These are phyloP conservation scores for Apophysomyces ossiformis DNA, from an alignment of 371 early-diverging fungal genomes.

Conservation along the genomic window DNA sequence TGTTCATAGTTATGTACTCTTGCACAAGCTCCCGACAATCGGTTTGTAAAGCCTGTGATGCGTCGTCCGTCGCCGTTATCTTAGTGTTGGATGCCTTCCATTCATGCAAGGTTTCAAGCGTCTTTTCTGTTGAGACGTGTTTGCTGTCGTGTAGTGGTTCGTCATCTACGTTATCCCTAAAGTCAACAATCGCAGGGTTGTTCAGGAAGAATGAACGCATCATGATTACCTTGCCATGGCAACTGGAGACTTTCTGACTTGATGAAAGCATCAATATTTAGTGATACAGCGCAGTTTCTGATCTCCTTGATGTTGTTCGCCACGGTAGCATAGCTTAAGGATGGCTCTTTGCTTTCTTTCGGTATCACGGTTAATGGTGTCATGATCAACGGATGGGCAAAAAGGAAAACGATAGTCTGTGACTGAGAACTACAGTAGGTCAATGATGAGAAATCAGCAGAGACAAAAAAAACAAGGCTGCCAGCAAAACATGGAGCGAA, in stretches of 20 bases:
- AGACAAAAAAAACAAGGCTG: too few relatives aligned
- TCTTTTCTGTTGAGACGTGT: background rate
- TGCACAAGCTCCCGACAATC: background rate
- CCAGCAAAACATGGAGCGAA: too few relatives aligned
- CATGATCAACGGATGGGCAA: background rate
- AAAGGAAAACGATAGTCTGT: too few relatives aligned
- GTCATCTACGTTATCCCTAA: background rate
- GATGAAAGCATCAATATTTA: background rate
- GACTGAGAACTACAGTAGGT: too few relatives aligned
- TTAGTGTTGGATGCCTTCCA: background rate
- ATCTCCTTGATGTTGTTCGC: slow-evolving; percentile 5
- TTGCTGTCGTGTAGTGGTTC: background rate
- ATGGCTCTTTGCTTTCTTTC: background rate
- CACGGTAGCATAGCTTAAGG: background rate
- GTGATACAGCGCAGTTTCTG: background rate
- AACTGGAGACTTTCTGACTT: background rate
- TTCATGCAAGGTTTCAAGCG: background rate
- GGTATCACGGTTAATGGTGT: background rate
- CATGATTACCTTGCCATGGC: background rate
- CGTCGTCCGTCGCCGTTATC: background rate
- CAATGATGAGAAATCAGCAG: too few relatives aligned
- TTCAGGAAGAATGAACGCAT: background rate
- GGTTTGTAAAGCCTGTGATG: background rate
- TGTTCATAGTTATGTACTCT: background rate
- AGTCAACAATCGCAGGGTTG: background rate